Base-by-base conservation (phyloP, 345 rosid species). In the Heritiera littoralis region DNA sequence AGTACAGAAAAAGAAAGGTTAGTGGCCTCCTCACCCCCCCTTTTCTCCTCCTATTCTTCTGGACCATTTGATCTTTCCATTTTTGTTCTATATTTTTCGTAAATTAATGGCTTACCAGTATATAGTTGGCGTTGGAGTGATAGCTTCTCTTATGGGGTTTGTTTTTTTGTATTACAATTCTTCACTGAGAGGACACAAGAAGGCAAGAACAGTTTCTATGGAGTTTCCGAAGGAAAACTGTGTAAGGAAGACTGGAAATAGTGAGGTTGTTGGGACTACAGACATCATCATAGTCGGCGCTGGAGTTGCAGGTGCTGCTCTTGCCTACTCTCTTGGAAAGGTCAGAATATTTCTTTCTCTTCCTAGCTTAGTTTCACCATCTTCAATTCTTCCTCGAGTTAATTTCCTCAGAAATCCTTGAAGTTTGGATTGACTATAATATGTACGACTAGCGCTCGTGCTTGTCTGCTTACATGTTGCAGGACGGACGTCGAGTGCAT, bases 401-500 rank as follows among this genome's bases (percentile, higher is more conserved):
- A 23, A 23, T 23, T n/a, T 13, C 17, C 55, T 12, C 13, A 51
- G 13, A 13, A 51, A 51, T 51, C 6, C 17, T 51, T 51, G 55
- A 51, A 13, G 13, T 51, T 51, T 52, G 18, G 1, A 52, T 14
- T 13, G 17, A 15, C 2, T 12, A 12, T 56, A 10, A 6, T n/a
- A 23, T 60, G 15, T 1, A 2, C 54, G 1, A 51, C 14, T 51
- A 11, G 12, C 17, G 28, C 28, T 23, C 28, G 15, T 54, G 0
- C 58, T 51, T 51, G 13, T 51, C 54, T 54, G 58, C n/a, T 14
- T 54, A 54, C 58, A 7, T 60, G 49, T 30, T 66, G 71, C 75
- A 82, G 84, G 81, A 82, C 64, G 84, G 81, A 35, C 74, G 75
- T 28, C 63, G 56, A 54, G 81, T 81, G 74, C 84, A 46, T 48